phyloP scores from a whole-genome alignment of 257 asterid genomes.

The Plectranthus barbatus region DNA sequence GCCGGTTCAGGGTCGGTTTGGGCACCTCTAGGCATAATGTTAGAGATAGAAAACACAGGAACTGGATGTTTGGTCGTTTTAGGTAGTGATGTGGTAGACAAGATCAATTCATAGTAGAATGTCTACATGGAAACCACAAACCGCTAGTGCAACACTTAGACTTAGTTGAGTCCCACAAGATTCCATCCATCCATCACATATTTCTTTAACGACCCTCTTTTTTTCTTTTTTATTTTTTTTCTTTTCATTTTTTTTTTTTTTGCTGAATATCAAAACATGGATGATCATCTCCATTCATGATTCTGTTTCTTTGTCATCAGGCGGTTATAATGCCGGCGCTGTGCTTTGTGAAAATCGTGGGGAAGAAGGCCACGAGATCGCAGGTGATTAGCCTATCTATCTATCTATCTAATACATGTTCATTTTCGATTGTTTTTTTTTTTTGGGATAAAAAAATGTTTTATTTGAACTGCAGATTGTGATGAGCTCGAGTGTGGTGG shows the following conservation, averaged over 20 bases:
- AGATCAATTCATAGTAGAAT: background rate
- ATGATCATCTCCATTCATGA: background rate
- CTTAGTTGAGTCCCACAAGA: background rate
- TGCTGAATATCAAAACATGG: background rate
- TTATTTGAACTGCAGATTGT: slow-evolving; percentile 28
- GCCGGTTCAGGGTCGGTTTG: too few relatives aligned
- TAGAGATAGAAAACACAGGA: background rate
- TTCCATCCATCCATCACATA: background rate
- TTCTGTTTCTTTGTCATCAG: slow-evolving; percentile 23
- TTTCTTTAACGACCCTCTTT: background rate
- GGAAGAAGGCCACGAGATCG: slow-evolving; percentile 43
- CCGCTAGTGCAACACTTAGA: background rate
- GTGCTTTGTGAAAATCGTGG: slow-evolving; percentile 61
- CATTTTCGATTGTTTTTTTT: too few relatives aligned
- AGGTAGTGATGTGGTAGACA: slow-evolving; percentile 4
- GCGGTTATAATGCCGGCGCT: slow-evolving; percentile 61
- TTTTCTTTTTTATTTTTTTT: background rate
- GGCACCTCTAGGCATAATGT: background rate
- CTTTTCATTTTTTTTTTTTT: background rate
- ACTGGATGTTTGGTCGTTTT: slow-evolving; percentile 16
- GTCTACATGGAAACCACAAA: too few relatives aligned
- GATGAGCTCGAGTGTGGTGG: slow-evolving; percentile 30
- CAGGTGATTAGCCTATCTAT: slow-evolving; percentile 53
- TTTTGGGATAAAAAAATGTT: background rate
- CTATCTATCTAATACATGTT: too few relatives aligned